A percentile compares a stretch with the other conserved stretches of the same genome.
Evolutionary conservation across 176 grass and related monocot species (phyloP).

Genomic region (Avena atlantica): DNA sequence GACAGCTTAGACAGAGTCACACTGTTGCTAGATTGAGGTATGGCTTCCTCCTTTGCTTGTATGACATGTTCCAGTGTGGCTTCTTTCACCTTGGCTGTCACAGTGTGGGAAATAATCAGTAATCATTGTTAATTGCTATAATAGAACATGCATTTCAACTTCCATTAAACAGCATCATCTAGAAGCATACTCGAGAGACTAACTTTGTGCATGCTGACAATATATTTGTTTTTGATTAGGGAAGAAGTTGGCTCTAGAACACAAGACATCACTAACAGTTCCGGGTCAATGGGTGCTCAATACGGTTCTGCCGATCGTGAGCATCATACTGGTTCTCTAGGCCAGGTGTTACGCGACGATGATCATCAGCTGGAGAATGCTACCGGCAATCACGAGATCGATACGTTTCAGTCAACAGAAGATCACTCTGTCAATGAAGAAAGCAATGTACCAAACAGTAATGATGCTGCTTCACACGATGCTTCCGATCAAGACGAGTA

Average conservation of each 20-base stretch:
- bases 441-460: not conserved
- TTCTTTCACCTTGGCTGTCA: slow-evolving; percentile 22
- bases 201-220: slow-evolving; percentile 37
- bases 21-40: slow-evolving; percentile 79
- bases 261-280: slow-evolving; percentile 38
- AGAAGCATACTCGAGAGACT: not conserved
- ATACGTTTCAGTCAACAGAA: slow-evolving; percentile 27
- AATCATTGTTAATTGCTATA: not conserved
- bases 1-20: slow-evolving; percentile 61
- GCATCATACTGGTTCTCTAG: not conserved
- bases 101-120: not conserved
- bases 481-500: slow-evolving; percentile 46
- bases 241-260: slow-evolving; percentile 60
- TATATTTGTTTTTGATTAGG: slow-evolving; percentile 65
- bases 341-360: slow-evolving; percentile 10
- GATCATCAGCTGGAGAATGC: slow-evolving; percentile 11
- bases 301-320: slow-evolving; percentile 14
- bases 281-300: slow-evolving; percentile 18
- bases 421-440: slow-evolving; percentile 2
- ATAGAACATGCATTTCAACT: no score
- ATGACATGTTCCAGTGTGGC: not conserved
- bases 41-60: slow-evolving; percentile 44
- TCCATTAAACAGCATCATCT: no score
- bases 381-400: slow-evolving; percentile 13
- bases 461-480: not conserved